Percentiles rank a stretch among this genome's conserved stretches.
Evolutionary conservation across 768 basidiomycete species (phyloP).

Genomic region (Mycena epipterygia): DNA sequence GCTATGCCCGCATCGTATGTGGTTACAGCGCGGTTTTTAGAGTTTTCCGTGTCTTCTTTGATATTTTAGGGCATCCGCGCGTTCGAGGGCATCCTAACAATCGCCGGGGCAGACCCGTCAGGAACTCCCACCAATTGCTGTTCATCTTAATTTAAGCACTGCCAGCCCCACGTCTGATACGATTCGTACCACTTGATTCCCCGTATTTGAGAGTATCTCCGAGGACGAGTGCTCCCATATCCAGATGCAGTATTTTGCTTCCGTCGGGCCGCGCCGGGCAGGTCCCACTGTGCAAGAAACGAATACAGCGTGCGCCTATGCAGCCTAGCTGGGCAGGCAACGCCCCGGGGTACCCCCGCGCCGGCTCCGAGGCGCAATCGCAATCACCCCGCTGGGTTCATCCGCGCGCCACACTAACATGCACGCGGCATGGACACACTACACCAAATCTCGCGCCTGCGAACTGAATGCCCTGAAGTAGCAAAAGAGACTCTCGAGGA

Average conservation of each 20-base stretch:
- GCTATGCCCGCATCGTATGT: no score
- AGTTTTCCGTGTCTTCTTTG: conserved; percentile 5
- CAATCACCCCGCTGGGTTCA: not conserved
- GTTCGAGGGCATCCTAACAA: conserved; percentile 4
- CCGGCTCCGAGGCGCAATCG: not conserved
- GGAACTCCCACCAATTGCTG: conserved; percentile 12
- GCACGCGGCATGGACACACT: not conserved
- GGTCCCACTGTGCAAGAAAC: not conserved
- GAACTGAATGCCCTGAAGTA: conserved; percentile 22
- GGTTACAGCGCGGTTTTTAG: not conserved
- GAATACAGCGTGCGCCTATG: not conserved
- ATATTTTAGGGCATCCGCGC: conserved; percentile 11
- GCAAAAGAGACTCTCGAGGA: conserved; percentile 22
- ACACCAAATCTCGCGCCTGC: not conserved
- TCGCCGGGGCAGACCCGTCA: conserved; percentile 4
- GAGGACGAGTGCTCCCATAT: not conserved
- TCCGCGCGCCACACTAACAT: conserved; percentile 4
- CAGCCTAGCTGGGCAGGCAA: not conserved
- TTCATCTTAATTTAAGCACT: conserved; percentile 11
- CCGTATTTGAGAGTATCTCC: conserved; percentile 16
- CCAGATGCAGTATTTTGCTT: not conserved
- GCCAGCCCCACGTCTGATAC: not conserved
- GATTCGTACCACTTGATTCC: conserved; percentile 18
- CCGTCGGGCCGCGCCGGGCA: not conserved
- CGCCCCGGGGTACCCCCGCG: conserved; percentile 14